Evolutionary conservation across 352 stramenopile genomes (phyloP).

Genomic region (Phytophthora parvispora): DNA sequence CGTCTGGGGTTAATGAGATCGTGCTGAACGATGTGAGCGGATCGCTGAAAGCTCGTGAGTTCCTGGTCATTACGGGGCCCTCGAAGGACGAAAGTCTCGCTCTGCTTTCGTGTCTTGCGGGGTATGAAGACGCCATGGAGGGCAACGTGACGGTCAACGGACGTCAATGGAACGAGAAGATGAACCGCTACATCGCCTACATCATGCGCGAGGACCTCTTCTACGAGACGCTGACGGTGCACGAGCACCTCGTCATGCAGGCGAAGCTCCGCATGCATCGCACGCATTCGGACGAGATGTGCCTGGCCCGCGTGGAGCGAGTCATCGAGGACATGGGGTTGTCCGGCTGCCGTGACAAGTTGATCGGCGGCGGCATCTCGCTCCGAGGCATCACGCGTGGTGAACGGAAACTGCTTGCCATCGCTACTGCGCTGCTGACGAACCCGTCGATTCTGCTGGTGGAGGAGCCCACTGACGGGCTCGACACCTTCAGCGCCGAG

Average conservation of each 20-base stretch:
- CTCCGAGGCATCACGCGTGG: slow-evolving; percentile 75
- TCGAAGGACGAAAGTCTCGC: slow-evolving; percentile 89
- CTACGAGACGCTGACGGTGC: slow-evolving; percentile 87
- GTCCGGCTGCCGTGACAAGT: slow-evolving; percentile 44
- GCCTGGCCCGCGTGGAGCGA: slow-evolving; percentile 56
- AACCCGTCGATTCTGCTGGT: slow-evolving; percentile 89
- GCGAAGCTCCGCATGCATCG: slow-evolving; percentile 82
- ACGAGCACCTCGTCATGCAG: slow-evolving; percentile 91
- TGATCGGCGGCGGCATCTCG: slow-evolving; percentile 65
- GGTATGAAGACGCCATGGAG: slow-evolving; percentile 87
- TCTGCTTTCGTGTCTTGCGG: slow-evolving; percentile 93
- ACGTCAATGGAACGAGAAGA: slow-evolving; percentile 43
- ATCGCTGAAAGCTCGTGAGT: slow-evolving; percentile 46
- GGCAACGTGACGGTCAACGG: slow-evolving; percentile 79
- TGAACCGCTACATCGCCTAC: slow-evolving; percentile 57
- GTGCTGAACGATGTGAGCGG: slow-evolving; percentile 64
- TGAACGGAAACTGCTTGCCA: slow-evolving; percentile 85
- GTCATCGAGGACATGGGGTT: slow-evolving; percentile 76
- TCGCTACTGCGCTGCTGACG: slow-evolving; percentile 86
- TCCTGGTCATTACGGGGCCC: slow-evolving; percentile 73
- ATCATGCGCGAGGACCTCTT: slow-evolving; percentile 92
- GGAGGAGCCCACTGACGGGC: slow-evolving; percentile 84
- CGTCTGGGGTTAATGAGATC: slow-evolving; percentile 3
- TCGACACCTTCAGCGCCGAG: slow-evolving; percentile 77
- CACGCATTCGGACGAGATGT: slow-evolving; percentile 36